phyloP scores from a whole-genome alignment of 306 rosid genomes.

The Acacia confusa region DNA sequence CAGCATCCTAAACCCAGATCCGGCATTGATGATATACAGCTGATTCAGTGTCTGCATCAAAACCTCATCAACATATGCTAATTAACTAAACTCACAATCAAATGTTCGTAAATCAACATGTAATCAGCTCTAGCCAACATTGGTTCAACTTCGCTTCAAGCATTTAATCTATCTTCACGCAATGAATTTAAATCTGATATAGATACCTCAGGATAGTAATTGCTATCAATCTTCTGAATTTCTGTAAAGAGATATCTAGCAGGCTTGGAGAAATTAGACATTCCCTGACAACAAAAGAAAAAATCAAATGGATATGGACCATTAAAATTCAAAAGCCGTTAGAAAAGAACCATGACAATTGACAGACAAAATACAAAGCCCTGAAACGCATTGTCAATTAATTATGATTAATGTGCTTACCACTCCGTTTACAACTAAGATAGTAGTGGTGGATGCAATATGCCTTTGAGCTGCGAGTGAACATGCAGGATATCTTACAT shows the following conservation, averaged over 20 bases:
- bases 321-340: not conserved
- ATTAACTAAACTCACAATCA: not conserved
- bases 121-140: not conserved
- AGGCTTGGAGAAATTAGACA: constrained; percentile 90
- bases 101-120: constrained; percentile 4
- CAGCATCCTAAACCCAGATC: constrained; percentile 75
- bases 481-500: constrained; percentile 75
- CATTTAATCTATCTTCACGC: not conserved
- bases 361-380: not conserved
- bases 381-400: not conserved
- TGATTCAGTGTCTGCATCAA: constrained; percentile 69
- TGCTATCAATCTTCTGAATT: constrained; percentile 87
- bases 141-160: not conserved
- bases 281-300: constrained; percentile 54
- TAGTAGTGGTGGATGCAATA: constrained; percentile 87
- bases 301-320: constrained; percentile 6
- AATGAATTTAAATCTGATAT: not conserved
- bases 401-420: constrained; percentile 44
- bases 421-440: constrained; percentile 83
- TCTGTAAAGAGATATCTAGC: constrained; percentile 76
- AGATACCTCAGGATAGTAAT: constrained; percentile 90
- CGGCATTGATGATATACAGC: constrained; percentile 83
- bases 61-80: not conserved
- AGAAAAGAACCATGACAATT: not conserved
- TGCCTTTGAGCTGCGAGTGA: constrained; percentile 79